A percentile compares a stretch with the other conserved stretches of the same genome.
Evolutionary conservation across 23 red algal genomes (phyloP).

Genomic region (Pyropia yezoensis): DNA sequence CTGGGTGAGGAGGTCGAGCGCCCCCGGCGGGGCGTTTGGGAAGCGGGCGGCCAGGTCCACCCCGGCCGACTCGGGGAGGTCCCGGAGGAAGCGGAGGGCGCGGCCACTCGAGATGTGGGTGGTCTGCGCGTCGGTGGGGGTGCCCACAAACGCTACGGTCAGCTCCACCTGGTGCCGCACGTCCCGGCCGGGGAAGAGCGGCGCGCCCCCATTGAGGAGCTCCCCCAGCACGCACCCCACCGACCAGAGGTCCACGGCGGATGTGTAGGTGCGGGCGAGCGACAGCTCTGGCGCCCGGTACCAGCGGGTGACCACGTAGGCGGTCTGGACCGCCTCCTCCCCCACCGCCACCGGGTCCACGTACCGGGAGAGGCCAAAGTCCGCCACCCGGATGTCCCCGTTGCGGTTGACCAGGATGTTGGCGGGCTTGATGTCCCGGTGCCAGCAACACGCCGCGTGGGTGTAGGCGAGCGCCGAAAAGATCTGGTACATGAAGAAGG

Average conservation of each 20-base stretch:
- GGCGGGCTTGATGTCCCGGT: conserved; percentile 89
- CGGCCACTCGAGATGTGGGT: conserved; percentile 33
- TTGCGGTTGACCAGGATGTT: conserved; percentile 89
- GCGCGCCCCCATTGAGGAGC: conserved; percentile 67
- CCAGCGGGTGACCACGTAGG: conserved; percentile 81
- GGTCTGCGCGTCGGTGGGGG: conserved; percentile 41
- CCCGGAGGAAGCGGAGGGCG: conserved; percentile 32
- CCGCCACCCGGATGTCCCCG: conserved; percentile 76
- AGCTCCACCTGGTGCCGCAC: conserved; percentile 77
- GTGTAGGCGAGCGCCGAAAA: conserved; percentile 75
- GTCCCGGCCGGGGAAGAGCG: conserved; percentile 83
- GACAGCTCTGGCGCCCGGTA: conserved; percentile 81
- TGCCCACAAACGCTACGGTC: conserved; percentile 73
- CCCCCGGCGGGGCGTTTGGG: conserved; percentile 27
- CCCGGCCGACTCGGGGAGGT: conserved; percentile 36
- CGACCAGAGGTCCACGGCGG: conserved; percentile 71
- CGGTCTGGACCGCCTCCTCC: conserved; percentile 57
- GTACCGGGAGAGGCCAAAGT: conserved; percentile 76
- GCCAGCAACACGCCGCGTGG: conserved; percentile 67
- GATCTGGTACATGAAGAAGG: conserved; percentile 85
- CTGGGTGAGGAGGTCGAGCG: conserved; percentile 56
- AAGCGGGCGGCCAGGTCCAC: conserved; percentile 32
- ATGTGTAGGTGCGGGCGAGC: conserved; percentile 54
- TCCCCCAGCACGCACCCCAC: conserved; percentile 96
- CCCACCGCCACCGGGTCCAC: too few species aligned